Percentiles rank a stretch among this genome's conserved stretches.
phyloP scores from a whole-genome alignment of 2,329 filamentous ascomycete genomes.

The Lachnellula hyalina region DNA sequence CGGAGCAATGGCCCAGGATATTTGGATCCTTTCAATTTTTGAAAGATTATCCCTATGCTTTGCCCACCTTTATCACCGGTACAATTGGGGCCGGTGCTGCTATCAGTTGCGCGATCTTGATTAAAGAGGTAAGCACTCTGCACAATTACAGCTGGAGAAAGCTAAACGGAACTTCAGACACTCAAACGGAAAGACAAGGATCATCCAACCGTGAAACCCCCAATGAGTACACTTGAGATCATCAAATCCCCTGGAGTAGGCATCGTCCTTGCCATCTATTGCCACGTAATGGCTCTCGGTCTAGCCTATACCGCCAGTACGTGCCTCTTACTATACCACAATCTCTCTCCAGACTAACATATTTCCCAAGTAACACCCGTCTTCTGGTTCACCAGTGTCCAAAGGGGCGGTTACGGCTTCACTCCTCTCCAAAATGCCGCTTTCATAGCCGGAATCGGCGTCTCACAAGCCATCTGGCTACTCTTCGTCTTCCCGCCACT shows the following conservation, averaged over 20 bases:
- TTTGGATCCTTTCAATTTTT: slow-evolving; percentile 57
- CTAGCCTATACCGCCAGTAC: slow-evolving; percentile 61
- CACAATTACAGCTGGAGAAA: not conserved
- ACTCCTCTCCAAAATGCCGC: slow-evolving; percentile 57
- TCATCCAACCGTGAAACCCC: slow-evolving; percentile 10
- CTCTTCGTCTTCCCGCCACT: slow-evolving; percentile 64
- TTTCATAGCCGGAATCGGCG: slow-evolving; percentile 59
- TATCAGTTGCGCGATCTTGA: slow-evolving; percentile 46
- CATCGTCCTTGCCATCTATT: slow-evolving; percentile 61
- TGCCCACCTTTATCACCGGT: slow-evolving; percentile 56
- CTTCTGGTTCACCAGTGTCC: slow-evolving; percentile 59
- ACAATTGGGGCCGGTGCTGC: slow-evolving; percentile 49
- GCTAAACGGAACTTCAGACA: slow-evolving; percentile 33
- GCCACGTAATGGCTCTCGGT: slow-evolving; percentile 62
- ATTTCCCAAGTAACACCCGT: slow-evolving; percentile 49
- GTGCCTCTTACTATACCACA: not conserved
- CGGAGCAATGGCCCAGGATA: slow-evolving; percentile 51
- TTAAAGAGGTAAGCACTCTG: slow-evolving; percentile 46
- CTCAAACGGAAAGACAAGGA: slow-evolving; percentile 32
- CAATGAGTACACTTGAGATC: slow-evolving; percentile 48
- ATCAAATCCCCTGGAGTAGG: slow-evolving; percentile 58
- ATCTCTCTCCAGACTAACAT: not conserved
- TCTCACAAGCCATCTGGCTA: slow-evolving; percentile 66
- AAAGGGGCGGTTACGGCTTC: slow-evolving; percentile 62
- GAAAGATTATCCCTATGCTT: slow-evolving; percentile 57